Conservation (phyloP, 31 red algal species). For the Odonthalia washingtoniensis region DNA sequence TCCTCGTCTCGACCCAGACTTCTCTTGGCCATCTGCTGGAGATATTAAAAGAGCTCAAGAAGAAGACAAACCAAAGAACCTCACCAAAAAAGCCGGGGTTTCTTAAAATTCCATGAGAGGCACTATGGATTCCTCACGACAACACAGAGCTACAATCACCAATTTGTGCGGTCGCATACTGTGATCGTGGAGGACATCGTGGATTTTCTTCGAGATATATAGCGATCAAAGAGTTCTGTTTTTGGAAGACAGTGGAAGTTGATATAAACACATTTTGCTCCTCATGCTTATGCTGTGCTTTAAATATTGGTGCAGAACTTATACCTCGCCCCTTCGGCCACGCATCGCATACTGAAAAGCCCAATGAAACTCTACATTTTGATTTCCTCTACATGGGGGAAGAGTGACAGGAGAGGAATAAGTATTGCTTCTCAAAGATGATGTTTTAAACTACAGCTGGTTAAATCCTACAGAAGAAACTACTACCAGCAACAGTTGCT, state of each 20-base stretch:
- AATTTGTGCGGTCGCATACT: background rate
- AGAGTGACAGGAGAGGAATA: conserved; percentile 4
- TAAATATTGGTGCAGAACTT: too few species aligned
- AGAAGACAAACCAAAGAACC: background rate
- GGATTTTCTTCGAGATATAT: background rate
- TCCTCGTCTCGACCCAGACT: background rate
- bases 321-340: too few species aligned
- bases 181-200: conserved; percentile 17
- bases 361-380: conserved; percentile 42
- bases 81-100: background rate
- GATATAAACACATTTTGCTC: too few species aligned
- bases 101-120: background rate
- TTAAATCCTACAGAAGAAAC: conserved; percentile 4
- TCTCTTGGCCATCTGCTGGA: background rate
- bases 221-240: background rate
- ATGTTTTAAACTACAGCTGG: conserved; percentile 31
- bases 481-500: background rate
- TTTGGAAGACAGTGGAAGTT: background rate
- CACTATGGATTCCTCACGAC: conserved; percentile 1
- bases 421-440: conserved; percentile 43
- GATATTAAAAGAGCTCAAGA: background rate
- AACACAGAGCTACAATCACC: background rate
- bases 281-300: too few species aligned
- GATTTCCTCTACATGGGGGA: conserved; percentile 5
- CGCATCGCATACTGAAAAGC: conserved; percentile 14